Evolutionary conservation across 495 filamentous ascomycete genomes (phyloP).

Genomic region (Monascus purpureus): DNA sequence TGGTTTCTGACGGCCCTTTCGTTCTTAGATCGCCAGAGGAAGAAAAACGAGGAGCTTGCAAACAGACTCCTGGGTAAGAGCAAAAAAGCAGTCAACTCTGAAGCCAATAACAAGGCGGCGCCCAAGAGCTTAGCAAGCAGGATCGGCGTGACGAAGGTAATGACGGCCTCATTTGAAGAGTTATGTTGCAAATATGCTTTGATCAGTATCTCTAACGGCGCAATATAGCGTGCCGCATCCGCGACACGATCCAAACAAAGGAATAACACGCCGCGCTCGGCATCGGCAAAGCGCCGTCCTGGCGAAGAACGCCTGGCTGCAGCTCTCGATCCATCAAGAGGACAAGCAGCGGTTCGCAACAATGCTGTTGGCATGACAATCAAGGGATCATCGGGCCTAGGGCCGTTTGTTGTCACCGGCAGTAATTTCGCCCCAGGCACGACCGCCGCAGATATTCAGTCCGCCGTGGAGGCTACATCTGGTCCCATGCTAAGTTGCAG

Average conservation of each 20-base stretch:
- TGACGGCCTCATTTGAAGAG: no score
- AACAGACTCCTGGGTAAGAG: slow-evolving; percentile 54
- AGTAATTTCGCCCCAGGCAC: slow-evolving; percentile 89
- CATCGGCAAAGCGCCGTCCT: slow-evolving; percentile 18
- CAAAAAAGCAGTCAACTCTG: slow-evolving; percentile 39
- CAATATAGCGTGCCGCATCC: slow-evolving; percentile 7
- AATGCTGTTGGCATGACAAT: slow-evolving; percentile 50
- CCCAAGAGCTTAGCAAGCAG: slow-evolving; percentile 52
- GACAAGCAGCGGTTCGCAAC: slow-evolving; percentile 14
- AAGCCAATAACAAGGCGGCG: slow-evolving; percentile 30
- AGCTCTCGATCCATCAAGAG: slow-evolving; percentile 17
- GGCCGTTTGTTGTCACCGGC: slow-evolving; percentile 66
- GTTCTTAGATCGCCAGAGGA: slow-evolving; percentile 47
- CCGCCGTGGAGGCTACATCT: slow-evolving; percentile 59
- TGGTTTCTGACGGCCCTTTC: slow-evolving; percentile 3
- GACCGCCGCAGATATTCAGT: slow-evolving; percentile 86
- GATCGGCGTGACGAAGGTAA: slow-evolving; percentile 61
- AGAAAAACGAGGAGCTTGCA: slow-evolving; percentile 57
- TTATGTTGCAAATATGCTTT: no score
- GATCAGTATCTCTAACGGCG: no score
- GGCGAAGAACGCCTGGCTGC: slow-evolving; percentile 24
- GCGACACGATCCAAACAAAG: slow-evolving; percentile 9
- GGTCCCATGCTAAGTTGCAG: slow-evolving; percentile 60
- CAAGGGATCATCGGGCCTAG: slow-evolving; percentile 51
- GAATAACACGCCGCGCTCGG: slow-evolving; percentile 11